phyloP scores from a whole-genome alignment of 2,329 filamentous ascomycete genomes.

The Penicillium sp. region DNA sequence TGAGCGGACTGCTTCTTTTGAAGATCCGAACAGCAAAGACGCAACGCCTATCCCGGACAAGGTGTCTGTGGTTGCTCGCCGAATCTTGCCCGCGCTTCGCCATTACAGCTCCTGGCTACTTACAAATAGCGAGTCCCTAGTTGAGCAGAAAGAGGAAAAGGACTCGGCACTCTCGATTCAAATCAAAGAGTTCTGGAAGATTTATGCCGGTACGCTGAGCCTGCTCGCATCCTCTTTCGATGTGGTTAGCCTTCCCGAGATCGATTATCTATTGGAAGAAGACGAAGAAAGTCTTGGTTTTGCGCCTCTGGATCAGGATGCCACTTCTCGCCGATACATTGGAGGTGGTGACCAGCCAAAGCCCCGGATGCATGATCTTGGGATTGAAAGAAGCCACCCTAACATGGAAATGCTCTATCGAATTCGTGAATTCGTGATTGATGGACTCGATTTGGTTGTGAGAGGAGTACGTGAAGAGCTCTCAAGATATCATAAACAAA shows the following conservation, averaged over 20 bases:
- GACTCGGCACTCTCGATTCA: constrained; percentile 50
- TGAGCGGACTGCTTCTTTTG: constrained; percentile 44
- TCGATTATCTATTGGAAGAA: constrained; percentile 59
- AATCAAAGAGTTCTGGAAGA: constrained; percentile 56
- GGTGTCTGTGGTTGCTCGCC: constrained; percentile 51
- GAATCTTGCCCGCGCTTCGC: constrained; percentile 55
- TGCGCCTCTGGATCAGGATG: constrained; percentile 48
- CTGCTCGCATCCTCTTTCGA: constrained; percentile 53
- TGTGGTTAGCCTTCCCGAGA: constrained; percentile 46
- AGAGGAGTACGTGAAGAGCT: constrained; percentile 31
- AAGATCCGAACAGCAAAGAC: constrained; percentile 39
- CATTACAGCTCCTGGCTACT: constrained; percentile 62
- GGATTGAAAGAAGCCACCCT: constrained; percentile 46
- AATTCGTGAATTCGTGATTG: constrained; percentile 54
- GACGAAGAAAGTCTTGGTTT: constrained; percentile 60
- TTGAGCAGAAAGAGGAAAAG: constrained; percentile 42
- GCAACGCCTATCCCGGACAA: constrained; percentile 37
- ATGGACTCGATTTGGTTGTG: constrained; percentile 52
- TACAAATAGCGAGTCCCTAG: constrained; percentile 47
- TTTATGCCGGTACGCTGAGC: constrained; percentile 56
- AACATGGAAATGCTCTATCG: constrained; percentile 61
- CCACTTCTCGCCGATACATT: constrained; percentile 47
- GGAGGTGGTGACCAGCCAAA: constrained; percentile 41
- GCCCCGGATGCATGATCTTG: constrained; percentile 44
- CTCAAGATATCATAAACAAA: neutral